Evolutionary conservation across 495 filamentous ascomycete genomes (phyloP), one percentile per base, ranked within the genome.

Genomic region (Trichoderma erinaceum): DNA sequence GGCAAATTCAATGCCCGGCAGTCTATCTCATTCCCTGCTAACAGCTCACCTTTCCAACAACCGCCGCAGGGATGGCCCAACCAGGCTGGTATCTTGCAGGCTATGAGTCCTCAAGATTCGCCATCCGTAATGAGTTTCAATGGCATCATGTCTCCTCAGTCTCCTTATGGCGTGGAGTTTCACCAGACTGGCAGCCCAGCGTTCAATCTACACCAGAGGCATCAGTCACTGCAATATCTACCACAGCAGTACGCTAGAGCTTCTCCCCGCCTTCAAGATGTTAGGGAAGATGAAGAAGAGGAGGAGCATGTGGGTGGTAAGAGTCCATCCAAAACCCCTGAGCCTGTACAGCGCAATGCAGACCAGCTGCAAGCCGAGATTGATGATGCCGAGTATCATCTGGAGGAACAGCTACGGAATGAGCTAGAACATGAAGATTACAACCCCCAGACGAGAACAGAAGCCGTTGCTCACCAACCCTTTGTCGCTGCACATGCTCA

Each of bases 341-440:
- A 84, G 69, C 79, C 81, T 0, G 68, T 50, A 21, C 69, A 72
- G 12, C 27, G 43, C 13, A 67, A 67, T 29, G 73, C 71, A 68
- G 75, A 80, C 46, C 90, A 85, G 41, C 81, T 97, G 35, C 92
- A 97, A 75, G 87, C 89, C 72, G 92, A 96, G 70, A 86, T 96
- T 58, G 90, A 96, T 64, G 88, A 92, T 73, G 86, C 87, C n/a
- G 89, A 96, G 68, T 92, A 95, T 71, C 90, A 93, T 68, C 74
- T 93, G 67, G 90, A 92, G 71, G 83, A 89, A 70, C 86, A 89
- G 48, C 87, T 91, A 70, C 84, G 90, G 41, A 86, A 85, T 35
- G 87, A 90, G 71, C 78, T 92, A 50, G 88, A 91, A 43, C 86
- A 90, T 66, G 88, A 87, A 71, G 83, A 82, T 67, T 85, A 85